Percentiles rank a stretch among this genome's conserved stretches.
phyloP scores from a whole-genome alignment of 176 grass and related monocot species.

The Phyllostachys edulis region DNA sequence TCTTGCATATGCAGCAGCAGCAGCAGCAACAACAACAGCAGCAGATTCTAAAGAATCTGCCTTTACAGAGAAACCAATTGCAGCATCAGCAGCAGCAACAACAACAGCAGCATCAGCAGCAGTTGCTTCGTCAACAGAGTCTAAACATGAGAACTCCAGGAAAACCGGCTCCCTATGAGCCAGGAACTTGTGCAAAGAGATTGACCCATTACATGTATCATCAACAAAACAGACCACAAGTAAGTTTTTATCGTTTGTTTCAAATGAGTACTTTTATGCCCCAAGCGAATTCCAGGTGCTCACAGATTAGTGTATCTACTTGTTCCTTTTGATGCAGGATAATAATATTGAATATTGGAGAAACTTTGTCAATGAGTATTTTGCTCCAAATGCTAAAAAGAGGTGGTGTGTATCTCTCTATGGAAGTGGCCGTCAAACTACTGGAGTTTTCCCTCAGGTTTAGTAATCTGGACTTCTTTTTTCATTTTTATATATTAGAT shows the following conservation, averaged over 20 bases:
- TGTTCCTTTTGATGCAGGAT: constrained; percentile 51
- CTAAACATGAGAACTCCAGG: constrained; percentile 59
- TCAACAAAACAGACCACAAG: constrained; percentile 91
- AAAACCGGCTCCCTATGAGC: constrained; percentile 68
- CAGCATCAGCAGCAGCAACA: constrained; percentile 67
- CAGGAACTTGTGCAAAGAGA: constrained; percentile 92
- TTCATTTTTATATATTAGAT: neutral
- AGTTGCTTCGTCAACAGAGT: constrained; percentile 71
- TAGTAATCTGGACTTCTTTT: constrained; percentile 3
- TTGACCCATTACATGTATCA: constrained; percentile 99
- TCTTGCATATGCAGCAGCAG: constrained; percentile 62
- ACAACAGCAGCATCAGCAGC: constrained; percentile 57
- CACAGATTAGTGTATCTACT: constrained; percentile 24
- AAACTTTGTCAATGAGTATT: constrained; percentile 93
- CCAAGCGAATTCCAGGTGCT: constrained; percentile 3
- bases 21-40: constrained; percentile 58
- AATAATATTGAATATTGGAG: constrained; percentile 99
- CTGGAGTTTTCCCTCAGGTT: constrained; percentile 99
- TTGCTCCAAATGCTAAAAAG: constrained; percentile 90
- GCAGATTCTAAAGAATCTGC: constrained; percentile 65
- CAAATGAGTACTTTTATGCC: constrained; percentile 5
- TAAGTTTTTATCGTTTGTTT: constrained; percentile 32
- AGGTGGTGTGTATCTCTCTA: constrained; percentile 99
- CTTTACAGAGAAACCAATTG: constrained; percentile 64
- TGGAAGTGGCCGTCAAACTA: constrained; percentile 95